phyloP scores from a whole-genome alignment of 768 basidiomycete species.

The Auriscalpium vulgare region DNA sequence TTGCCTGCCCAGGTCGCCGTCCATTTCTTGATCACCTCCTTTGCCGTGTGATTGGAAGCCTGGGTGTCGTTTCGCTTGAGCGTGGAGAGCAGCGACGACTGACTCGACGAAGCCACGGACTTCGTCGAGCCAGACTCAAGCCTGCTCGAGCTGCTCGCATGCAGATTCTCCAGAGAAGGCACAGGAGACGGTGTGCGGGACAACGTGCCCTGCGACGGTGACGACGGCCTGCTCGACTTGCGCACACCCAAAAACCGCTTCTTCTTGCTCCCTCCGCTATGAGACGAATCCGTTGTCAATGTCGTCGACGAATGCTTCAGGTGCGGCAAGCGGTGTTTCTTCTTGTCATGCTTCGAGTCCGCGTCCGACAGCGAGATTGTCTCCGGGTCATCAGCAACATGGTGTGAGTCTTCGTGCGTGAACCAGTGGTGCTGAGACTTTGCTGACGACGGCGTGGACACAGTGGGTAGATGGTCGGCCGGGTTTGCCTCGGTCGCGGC shows the following conservation, averaged over 20 bases:
- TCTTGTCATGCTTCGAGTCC: not conserved
- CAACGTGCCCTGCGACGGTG: not conserved
- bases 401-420: not conserved
- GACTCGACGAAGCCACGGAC: not conserved
- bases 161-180: slow-evolving; percentile 1
- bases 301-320: slow-evolving; percentile 1
- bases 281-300: not conserved
- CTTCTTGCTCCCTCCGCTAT: slow-evolving; percentile 9
- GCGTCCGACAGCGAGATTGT: not conserved
- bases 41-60: slow-evolving; percentile 75
- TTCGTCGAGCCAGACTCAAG: not conserved
- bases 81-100: slow-evolving; percentile 50
- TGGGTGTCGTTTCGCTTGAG: slow-evolving; percentile 84
- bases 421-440: not conserved
- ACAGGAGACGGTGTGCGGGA: slow-evolving; percentile 10
- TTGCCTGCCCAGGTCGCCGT: slow-evolving; percentile 70
- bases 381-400: not conserved
- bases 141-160: not conserved
- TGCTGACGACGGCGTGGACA: not conserved
- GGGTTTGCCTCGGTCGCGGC: not conserved
- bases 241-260: slow-evolving; percentile 8
- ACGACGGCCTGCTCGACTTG: slow-evolving; percentile 3
- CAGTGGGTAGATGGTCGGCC: too few relatives aligned
- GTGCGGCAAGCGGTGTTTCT: slow-evolving; percentile 2
- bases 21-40: slow-evolving; percentile 90